Base-by-base conservation (phyloP, 2,329 filamentous ascomycete genomes). In the Diaporthe longicolla region DNA sequence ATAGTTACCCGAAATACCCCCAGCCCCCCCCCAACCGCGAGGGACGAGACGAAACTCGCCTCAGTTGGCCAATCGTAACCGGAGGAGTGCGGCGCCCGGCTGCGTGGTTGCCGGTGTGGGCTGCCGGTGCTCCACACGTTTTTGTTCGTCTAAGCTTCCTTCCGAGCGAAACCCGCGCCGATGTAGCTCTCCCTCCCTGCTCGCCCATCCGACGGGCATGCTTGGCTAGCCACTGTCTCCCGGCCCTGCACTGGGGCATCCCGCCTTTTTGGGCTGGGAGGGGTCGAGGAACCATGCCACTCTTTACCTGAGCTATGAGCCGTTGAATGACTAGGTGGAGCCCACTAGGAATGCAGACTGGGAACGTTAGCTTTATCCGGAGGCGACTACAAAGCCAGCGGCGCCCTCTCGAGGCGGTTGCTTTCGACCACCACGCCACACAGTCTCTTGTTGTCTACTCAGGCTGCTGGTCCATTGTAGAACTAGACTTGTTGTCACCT, bases 101-200 rank as follows among this genome's bases (percentile, higher is more conserved):
- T 54, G 48, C 32, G 52, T 68, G 63, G 45, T 68, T 68, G 63
- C 63, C 63, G 63, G 63, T 54, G 54, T 48, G 63, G 63, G 63
- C 63, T 68, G 63, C 63, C 63, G 63, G 63, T 68, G 48, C 63
- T 54, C 63, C 63, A 68, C 63, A 68, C n/a, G 48, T 50, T 54
- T 52, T 40, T 26, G 35, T n/a, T 68, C 40, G 13, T 68, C 32
- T 68, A 50, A 68, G 48, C 29, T 54, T 54, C 63, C 63, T 19
- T 54, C 63, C 48, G 63, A 68, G 63, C 63, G 48, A 68, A 54
- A 68, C 48, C 63, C 48, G 63, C 58, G 45, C 63, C 63, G 63
- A 66, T 66, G 32, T 66, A 66, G 63, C 29, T 52, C 45, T 9
- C n/a, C 21, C 63, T 52, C 45, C 61, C 43, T 66, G 43, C 24